phyloP scores from a whole-genome alignment of 1,284 basidiomycete species.

The Sanguinoderma infundibulare region DNA sequence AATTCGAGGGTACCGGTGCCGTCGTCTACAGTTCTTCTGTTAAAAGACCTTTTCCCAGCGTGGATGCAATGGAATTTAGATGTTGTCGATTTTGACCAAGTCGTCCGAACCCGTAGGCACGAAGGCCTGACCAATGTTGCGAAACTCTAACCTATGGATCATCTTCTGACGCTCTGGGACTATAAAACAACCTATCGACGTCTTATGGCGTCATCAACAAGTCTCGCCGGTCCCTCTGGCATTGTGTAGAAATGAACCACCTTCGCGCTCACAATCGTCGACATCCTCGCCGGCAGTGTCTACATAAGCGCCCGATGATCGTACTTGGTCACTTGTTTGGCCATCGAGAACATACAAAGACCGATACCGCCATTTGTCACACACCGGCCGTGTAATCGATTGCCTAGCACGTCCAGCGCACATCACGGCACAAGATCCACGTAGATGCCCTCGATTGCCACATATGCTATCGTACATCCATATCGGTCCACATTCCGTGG shows the following conservation, averaged over 20 bases:
- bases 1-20: not conserved
- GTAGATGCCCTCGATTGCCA: not conserved
- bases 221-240: not conserved
- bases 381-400: constrained; percentile 6
- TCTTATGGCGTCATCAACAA: not conserved
- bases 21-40: not conserved
- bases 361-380: constrained; percentile 3
- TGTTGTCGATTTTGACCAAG: not conserved
- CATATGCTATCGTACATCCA: constrained; percentile 11
- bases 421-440: constrained; percentile 8
- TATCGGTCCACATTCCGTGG: constrained; percentile 16
- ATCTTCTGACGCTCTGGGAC: not conserved
- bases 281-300: not conserved
- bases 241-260: no score
- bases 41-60: no score
- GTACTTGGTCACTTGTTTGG: constrained; percentile 20
- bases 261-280: not conserved
- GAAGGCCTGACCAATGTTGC: not conserved
- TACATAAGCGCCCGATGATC: constrained; percentile 16
- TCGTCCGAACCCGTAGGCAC: not conserved
- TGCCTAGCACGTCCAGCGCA: constrained; percentile 9
- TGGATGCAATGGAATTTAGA: not conserved
- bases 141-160: not conserved
- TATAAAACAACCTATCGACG: not conserved
- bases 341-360: constrained; percentile 2